phyloP scores from a whole-genome alignment of 371 early-diverging fungal genomes.

The Mortierella sp. region DNA sequence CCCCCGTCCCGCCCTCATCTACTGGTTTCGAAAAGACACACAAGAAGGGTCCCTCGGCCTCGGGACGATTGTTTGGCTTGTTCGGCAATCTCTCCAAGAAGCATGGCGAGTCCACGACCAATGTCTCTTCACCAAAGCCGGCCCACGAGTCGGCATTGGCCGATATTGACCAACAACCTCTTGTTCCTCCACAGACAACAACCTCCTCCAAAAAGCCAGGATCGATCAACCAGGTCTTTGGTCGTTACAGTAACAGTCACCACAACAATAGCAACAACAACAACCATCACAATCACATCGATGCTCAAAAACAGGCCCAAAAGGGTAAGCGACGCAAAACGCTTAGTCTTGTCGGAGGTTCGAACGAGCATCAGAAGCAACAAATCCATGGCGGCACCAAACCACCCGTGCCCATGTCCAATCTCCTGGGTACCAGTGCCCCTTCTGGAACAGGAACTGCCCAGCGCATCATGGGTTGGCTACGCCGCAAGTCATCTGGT shows the following conservation, averaged over 20 bases:
- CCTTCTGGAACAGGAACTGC: conserved; percentile 58
- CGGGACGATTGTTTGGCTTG: conserved; percentile 46
- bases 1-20: conserved; percentile 14
- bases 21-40: conserved; percentile 17
- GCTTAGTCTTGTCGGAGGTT: conserved; percentile 60
- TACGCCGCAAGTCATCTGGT: conserved; percentile 73
- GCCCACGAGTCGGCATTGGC: conserved; percentile 32
- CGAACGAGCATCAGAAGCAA: conserved; percentile 32
- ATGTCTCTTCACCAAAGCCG: conserved; percentile 25
- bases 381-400: conserved; percentile 36
- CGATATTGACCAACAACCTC: conserved; percentile 18
- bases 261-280: conserved; percentile 7
- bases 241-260: conserved; percentile 15
- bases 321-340: conserved; percentile 68
- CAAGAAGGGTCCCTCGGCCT: conserved; percentile 40
- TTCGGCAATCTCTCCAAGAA: conserved; percentile 50
- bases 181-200: not conserved
- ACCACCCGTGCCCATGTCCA: conserved; percentile 27
- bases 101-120: conserved; percentile 33
- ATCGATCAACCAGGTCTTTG: conserved; percentile 44
- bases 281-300: conserved; percentile 17
- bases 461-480: conserved; percentile 78
- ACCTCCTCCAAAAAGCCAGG: conserved; percentile 39
- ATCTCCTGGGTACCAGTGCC: conserved; percentile 40
- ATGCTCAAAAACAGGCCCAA: conserved; percentile 11